These are phyloP conservation scores for Saturnispora sekii DNA, from an alignment of 805 yeast species.

Conservation along the genomic window DNA sequence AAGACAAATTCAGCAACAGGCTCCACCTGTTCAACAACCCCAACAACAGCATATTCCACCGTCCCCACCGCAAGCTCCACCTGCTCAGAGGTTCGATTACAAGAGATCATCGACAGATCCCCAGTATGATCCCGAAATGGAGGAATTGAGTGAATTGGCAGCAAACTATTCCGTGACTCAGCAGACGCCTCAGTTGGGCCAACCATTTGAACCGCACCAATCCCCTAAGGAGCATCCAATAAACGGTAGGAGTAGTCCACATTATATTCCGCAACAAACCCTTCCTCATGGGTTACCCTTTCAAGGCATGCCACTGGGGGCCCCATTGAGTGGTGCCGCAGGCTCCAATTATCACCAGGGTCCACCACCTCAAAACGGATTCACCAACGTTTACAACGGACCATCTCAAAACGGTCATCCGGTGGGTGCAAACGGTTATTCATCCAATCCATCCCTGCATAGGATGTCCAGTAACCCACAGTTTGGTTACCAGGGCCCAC, in stretches of 20 bases:
- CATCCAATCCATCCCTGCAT: not conserved
- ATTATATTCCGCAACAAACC: slow-evolving; percentile 21
- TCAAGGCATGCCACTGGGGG: slow-evolving; percentile 24
- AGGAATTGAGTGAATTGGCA: slow-evolving; percentile 26
- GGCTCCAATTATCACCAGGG: slow-evolving; percentile 22
- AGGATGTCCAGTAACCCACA: not conserved
- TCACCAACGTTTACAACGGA: slow-evolving; percentile 11
- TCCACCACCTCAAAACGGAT: slow-evolving; percentile 20
- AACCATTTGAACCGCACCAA: slow-evolving; percentile 3
- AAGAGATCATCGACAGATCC: slow-evolving; percentile 14
- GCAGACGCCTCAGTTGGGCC: slow-evolving; percentile 17
- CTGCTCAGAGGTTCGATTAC: not conserved
- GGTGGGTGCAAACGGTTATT: not conserved
- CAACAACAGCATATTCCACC: slow-evolving; percentile 10
- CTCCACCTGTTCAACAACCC: slow-evolving; percentile 1
- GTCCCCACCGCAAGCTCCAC: slow-evolving; percentile 8
- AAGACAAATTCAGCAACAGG: not conserved
- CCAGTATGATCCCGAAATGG: slow-evolving; percentile 22
- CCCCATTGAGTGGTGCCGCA: slow-evolving; percentile 12
- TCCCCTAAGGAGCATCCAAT: slow-evolving; percentile 3
- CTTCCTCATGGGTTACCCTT: slow-evolving; percentile 28
- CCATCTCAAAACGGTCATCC: slow-evolving; percentile 9
- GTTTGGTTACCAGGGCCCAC: not conserved
- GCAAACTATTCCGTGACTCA: slow-evolving; percentile 22
- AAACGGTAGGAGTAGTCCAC: slow-evolving; percentile 23